A percentile compares a stretch with the other conserved stretches of the same genome.
Evolutionary conservation across 257 asterid genomes (phyloP).

Genomic region (Solanum medicagineum): DNA sequence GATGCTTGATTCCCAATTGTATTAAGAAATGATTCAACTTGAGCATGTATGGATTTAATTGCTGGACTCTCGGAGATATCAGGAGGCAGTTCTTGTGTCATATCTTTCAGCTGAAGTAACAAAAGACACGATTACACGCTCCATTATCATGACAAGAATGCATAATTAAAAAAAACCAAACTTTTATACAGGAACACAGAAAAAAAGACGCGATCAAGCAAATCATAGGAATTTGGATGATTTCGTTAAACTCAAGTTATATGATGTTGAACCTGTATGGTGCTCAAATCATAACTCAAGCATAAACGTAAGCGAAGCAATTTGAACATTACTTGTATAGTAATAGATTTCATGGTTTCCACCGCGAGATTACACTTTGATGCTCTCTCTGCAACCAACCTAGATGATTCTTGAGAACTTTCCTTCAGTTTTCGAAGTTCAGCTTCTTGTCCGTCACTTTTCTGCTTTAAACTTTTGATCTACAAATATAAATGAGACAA

Average conservation of each 20-base stretch:
- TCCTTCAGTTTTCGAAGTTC: conserved; percentile 51
- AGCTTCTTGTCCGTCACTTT: conserved; percentile 47
- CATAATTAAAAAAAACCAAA: neutral
- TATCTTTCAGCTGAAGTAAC: conserved; percentile 50
- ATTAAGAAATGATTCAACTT: conserved; percentile 43
- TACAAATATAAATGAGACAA: conserved; percentile 4
- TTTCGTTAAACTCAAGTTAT: neutral
- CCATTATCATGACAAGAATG: neutral
- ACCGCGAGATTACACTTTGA: conserved; percentile 34
- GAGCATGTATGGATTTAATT: conserved; percentile 31
- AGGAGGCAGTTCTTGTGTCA: conserved; percentile 51
- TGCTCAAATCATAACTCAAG: neutral
- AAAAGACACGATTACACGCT: neutral
- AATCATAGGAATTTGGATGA: neutral
- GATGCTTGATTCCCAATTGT: conserved; percentile 18
- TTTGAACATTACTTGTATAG: conserved; percentile 41
- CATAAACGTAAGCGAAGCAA: neutral
- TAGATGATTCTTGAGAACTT: conserved; percentile 35
- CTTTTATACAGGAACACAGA: neutral
- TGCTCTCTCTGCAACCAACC: conserved; percentile 55
- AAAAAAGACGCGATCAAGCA: neutral
- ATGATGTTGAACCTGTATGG: neutral
- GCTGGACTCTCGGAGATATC: conserved; percentile 45
- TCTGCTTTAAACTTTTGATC: conserved; percentile 60
- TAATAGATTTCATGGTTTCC: conserved; percentile 48